Conservation (phyloP, 2,329 filamentous ascomycete species). For the Madurella fahalii region DNA sequence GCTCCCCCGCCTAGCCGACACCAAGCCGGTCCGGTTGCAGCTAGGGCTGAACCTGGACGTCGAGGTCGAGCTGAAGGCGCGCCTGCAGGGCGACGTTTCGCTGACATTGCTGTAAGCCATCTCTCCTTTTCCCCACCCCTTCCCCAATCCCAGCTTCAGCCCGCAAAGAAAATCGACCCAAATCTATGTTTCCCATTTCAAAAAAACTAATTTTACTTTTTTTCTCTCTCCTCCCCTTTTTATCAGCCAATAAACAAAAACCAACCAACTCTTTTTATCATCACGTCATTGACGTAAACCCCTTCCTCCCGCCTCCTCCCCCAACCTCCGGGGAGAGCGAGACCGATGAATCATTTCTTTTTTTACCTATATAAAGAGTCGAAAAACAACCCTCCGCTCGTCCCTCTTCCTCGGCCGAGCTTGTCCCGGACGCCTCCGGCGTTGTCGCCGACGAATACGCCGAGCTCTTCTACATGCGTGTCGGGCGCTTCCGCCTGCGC, state of each 20-base stretch:
- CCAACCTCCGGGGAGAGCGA: background rate
- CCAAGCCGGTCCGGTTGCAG: conserved; percentile 30
- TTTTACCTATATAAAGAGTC: conserved; percentile 21
- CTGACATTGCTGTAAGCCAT: conserved; percentile 61
- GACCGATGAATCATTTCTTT: too few relatives aligned
- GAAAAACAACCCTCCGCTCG: conserved; percentile 27
- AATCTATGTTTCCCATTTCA: too few relatives aligned
- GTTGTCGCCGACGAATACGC: conserved; percentile 7
- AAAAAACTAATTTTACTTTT: background rate
- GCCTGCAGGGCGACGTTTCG: conserved; percentile 71
- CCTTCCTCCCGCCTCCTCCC: background rate
- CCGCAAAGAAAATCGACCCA: too few relatives aligned
- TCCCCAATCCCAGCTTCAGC: background rate
- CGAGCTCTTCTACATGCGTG: conserved; percentile 35
- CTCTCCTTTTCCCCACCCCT: background rate
- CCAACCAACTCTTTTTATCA: background rate
- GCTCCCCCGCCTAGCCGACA: conserved; percentile 28
- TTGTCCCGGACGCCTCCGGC: conserved; percentile 23
- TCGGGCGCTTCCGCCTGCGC: conserved; percentile 30
- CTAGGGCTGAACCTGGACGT: conserved; percentile 61
- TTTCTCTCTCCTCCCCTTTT: background rate
- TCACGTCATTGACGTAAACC: background rate
- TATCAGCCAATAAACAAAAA: conserved; percentile 4
- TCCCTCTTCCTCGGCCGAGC: conserved; percentile 25
- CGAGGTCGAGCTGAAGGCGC: conserved; percentile 75